phyloP scores from a whole-genome alignment of 2,329 filamentous ascomycete species.

The Lasiodiplodia citricola region DNA sequence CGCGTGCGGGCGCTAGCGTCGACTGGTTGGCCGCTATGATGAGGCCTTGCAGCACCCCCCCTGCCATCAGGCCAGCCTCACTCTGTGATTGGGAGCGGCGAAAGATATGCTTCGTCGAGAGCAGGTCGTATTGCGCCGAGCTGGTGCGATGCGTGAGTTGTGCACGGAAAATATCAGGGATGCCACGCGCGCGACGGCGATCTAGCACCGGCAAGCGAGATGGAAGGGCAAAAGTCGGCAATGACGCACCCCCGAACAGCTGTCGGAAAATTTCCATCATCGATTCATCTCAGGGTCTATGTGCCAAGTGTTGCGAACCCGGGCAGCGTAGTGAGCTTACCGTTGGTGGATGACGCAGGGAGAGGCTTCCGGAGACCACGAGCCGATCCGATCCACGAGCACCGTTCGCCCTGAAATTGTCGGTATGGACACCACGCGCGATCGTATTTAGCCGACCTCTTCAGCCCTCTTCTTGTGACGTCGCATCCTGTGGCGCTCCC shows the following conservation, averaged over 20 bases:
- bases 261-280: conserved; percentile 2
- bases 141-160: background rate
- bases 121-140: conserved; percentile 15
- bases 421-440: conserved; percentile 1
- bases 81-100: conserved; percentile 9
- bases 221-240: conserved; percentile 1
- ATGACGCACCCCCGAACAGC: conserved; percentile 8
- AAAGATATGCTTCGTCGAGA: background rate
- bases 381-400: conserved; percentile 16
- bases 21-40: conserved; percentile 14
- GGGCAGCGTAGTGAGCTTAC: background rate
- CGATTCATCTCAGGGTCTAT: conserved; percentile 11
- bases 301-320: background rate
- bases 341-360: conserved; percentile 14
- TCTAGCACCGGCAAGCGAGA: conserved; percentile 1
- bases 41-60: conserved; percentile 16
- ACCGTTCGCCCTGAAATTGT: conserved; percentile 15
- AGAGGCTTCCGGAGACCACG: background rate
- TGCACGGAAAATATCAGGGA: conserved; percentile 4
- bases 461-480: background rate
- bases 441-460: conserved; percentile 9
- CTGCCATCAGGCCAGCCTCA: conserved; percentile 12
- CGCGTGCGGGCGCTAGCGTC: conserved; percentile 9
- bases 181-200: conserved; percentile 19
- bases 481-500: background rate